These are phyloP conservation scores for Colletotrichum sp. DNA, from an alignment of 2,329 filamentous ascomycete species.

Conservation along the genomic window DNA sequence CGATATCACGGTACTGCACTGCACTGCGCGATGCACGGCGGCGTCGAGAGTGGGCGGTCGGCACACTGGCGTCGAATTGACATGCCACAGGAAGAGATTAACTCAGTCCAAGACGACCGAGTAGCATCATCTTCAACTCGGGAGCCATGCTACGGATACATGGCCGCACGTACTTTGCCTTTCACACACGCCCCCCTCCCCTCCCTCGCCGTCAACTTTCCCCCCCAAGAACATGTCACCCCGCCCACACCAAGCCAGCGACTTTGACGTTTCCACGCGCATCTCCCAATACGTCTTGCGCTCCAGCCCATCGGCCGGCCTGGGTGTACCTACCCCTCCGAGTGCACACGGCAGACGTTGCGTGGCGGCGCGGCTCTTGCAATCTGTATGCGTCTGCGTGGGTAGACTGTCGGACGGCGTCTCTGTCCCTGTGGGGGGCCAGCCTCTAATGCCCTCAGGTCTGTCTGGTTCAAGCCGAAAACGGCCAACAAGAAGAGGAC, in stretches of 20 bases:
- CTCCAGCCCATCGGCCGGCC: not conserved
- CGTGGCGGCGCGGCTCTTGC: constrained; percentile 1
- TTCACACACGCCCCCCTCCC: not conserved
- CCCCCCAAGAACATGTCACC: not conserved
- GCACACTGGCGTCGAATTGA: not conserved
- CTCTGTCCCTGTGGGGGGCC: not conserved
- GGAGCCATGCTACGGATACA: not conserved
- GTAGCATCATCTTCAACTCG: not conserved
- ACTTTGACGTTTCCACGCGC: not conserved
- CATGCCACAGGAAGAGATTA: not conserved
- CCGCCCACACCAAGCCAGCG: not conserved
- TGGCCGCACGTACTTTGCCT: not conserved
- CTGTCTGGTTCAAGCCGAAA: too few species aligned
- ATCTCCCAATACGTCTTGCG: not conserved
- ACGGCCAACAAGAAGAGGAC: not conserved
- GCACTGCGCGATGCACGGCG: not conserved
- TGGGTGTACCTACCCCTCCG: not conserved
- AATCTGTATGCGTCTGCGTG: not conserved
- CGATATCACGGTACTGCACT: not conserved
- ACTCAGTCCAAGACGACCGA: not conserved
- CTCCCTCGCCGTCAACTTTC: not conserved
- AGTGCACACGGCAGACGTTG: not conserved
- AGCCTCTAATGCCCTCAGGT: not conserved
- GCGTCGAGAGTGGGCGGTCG: not conserved
- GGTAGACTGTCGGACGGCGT: not conserved